phyloP scores from a whole-genome alignment of 768 basidiomycete species.

The Tricholoma terreum region DNA sequence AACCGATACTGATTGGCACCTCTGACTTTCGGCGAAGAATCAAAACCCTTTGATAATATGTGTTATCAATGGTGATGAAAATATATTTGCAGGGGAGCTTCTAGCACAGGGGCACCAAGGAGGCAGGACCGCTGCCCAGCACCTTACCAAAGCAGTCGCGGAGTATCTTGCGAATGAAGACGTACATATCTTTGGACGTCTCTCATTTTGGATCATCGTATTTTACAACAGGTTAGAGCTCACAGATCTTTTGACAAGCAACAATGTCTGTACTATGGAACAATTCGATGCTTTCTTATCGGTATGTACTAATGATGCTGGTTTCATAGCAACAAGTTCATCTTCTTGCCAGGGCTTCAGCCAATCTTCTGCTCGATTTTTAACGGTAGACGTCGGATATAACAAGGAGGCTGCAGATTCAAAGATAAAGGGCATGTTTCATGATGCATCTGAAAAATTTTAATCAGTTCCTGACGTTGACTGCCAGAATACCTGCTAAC shows the following conservation, averaged over 20 bases:
- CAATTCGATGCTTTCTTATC: conserved; percentile 69
- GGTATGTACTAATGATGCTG: conserved; percentile 25
- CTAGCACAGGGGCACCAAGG: conserved; percentile 64
- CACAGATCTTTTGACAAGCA: conserved; percentile 45
- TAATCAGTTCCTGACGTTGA: background rate
- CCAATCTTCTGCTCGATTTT: conserved; percentile 69
- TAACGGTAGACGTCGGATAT: conserved; percentile 64
- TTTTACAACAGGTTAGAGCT: conserved; percentile 65
- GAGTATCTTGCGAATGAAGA: conserved; percentile 64
- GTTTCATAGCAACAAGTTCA: background rate
- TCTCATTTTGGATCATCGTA: conserved; percentile 75
- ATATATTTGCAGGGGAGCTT: conserved; percentile 59
- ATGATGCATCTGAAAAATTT: background rate
- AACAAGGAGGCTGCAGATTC: conserved; percentile 57
- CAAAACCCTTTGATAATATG: conserved; percentile 71
- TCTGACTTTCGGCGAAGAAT: conserved; percentile 35
- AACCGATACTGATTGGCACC: background rate
- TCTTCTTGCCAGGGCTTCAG: conserved; percentile 53
- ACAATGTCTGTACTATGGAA: conserved; percentile 57
- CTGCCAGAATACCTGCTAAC: conserved; percentile 65
- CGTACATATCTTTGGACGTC: conserved; percentile 55
- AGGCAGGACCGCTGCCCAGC: conserved; percentile 60
- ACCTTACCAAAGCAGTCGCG: conserved; percentile 65
- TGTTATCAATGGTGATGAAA: conserved; percentile 70
- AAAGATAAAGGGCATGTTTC: conserved; percentile 64